Percentiles rank a stretch among this genome's conserved stretches.
These are phyloP conservation scores for button mushroom (Agaricus bisporus) DNA, from an alignment of 768 basidiomycete genomes.

Conservation along the genomic window DNA sequence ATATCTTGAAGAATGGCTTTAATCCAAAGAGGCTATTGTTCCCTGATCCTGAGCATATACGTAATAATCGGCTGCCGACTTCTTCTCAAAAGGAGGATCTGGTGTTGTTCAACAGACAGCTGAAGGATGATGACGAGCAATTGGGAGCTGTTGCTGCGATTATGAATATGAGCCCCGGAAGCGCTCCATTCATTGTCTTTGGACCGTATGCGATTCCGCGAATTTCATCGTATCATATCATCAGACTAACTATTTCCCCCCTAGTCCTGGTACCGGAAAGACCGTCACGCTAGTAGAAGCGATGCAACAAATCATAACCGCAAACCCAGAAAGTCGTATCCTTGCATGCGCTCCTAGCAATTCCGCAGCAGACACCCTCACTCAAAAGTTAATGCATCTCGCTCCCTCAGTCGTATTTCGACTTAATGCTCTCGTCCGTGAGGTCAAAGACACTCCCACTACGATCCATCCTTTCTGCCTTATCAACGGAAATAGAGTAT, in stretches of 20 bases:
- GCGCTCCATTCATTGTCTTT: slow-evolving; percentile 52
- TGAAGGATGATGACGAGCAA: slow-evolving; percentile 42
- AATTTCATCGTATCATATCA: not conserved
- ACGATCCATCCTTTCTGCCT: slow-evolving; percentile 31
- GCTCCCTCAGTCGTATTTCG: slow-evolving; percentile 39
- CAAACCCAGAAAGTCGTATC: slow-evolving; percentile 36
- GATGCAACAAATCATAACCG: slow-evolving; percentile 46
- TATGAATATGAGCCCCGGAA: slow-evolving; percentile 35
- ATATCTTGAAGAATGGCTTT: slow-evolving; percentile 37
- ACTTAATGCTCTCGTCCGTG: slow-evolving; percentile 44
- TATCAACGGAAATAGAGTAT: slow-evolving; percentile 33
- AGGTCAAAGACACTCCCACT: slow-evolving; percentile 28
- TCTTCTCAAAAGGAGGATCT: slow-evolving; percentile 16
- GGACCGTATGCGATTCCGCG: slow-evolving; percentile 45
- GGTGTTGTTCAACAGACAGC: slow-evolving; percentile 22
- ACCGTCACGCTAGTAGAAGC: slow-evolving; percentile 62
- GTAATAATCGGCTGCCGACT: slow-evolving; percentile 15
- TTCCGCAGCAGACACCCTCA: slow-evolving; percentile 59
- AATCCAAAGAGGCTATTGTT: slow-evolving; percentile 40
- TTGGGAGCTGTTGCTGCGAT: slow-evolving; percentile 46
- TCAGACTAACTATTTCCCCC: not conserved
- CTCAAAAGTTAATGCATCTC: slow-evolving; percentile 33
- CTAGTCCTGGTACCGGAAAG: slow-evolving; percentile 61
- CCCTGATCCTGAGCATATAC: slow-evolving; percentile 27
- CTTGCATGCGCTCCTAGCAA: slow-evolving; percentile 67